A percentile compares a stretch with the other conserved stretches of the same genome.
Conservation (phyloP, 1,284 basidiomycete genomes). For the Pseudozyma tsukubaensis region DNA sequence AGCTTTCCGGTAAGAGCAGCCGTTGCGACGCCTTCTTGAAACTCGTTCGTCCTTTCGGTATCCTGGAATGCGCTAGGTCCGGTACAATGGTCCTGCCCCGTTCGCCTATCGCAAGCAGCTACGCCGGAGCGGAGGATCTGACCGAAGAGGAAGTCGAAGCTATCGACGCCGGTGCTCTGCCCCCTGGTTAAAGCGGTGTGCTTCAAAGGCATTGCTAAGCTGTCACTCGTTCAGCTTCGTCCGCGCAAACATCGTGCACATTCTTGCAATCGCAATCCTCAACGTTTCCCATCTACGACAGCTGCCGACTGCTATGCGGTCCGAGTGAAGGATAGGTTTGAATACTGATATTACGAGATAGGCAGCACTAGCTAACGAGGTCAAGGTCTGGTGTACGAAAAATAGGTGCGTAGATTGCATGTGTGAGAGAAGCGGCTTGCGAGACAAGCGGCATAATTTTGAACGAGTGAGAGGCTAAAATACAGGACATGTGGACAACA, state of each 20-base stretch:
- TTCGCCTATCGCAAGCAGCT: constrained; percentile 62
- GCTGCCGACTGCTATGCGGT: too few relatives aligned
- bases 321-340: too few relatives aligned
- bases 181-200: constrained; percentile 56
- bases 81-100: constrained; percentile 71
- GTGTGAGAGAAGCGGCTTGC: background rate
- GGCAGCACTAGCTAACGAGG: too few relatives aligned
- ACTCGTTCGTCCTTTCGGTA: constrained; percentile 91
- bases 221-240: too few relatives aligned
- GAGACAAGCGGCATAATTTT: too few relatives aligned
- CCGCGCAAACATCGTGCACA: background rate
- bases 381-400: background rate
- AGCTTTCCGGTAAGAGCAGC: constrained; percentile 90
- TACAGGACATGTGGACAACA: too few relatives aligned
- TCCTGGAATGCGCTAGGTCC: constrained; percentile 90
- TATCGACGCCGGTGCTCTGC: constrained; percentile 65
- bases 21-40: constrained; percentile 93
- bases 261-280: background rate
- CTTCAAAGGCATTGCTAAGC: too few relatives aligned
- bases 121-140: constrained; percentile 56
- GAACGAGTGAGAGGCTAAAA: too few relatives aligned
- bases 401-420: too few relatives aligned
- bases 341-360: too few relatives aligned
- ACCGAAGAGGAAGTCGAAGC: constrained; percentile 56
- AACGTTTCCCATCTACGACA: background rate